A percentile compares a stretch with the other conserved stretches of the same genome.
Conservation (phyloP, 2,329 filamentous ascomycete species). For the Paracamarosporium sp. region DNA sequence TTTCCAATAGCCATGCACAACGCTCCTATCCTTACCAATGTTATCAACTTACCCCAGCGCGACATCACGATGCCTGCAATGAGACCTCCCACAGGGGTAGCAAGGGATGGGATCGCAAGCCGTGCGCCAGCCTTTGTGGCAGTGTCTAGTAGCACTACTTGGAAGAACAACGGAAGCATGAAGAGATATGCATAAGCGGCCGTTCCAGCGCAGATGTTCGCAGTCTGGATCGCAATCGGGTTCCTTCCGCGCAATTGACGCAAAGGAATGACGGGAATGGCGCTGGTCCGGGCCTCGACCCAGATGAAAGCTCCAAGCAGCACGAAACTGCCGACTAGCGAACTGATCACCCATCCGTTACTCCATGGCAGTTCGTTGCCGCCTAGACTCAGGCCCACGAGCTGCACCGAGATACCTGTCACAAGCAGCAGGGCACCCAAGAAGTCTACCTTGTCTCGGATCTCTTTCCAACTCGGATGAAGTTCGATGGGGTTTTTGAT, state of each 20-base stretch:
- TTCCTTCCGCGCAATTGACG: conserved; percentile 63
- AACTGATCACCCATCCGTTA: conserved; percentile 49
- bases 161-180: conserved; percentile 61
- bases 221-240: conserved; percentile 59
- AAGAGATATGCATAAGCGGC: conserved; percentile 47
- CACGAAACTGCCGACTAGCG: conserved; percentile 46
- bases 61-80: conserved; percentile 57
- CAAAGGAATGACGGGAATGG: conserved; percentile 54
- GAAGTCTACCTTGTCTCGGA: conserved; percentile 66
- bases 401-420: conserved; percentile 63
- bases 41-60: conserved; percentile 52
- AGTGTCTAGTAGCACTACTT: conserved; percentile 70
- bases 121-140: conserved; percentile 53
- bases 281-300: conserved; percentile 51
- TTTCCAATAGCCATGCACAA: conserved; percentile 55
- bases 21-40: conserved; percentile 50
- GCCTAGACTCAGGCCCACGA: conserved; percentile 53
- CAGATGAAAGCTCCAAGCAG: conserved; percentile 47
- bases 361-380: conserved; percentile 56
- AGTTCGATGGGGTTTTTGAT: conserved; percentile 55
- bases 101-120: conserved; percentile 54
- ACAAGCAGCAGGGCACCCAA: conserved; percentile 64
- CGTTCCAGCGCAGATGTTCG: conserved; percentile 12
- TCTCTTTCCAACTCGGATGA: conserved; percentile 32
- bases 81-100: conserved; percentile 53